Evolutionary conservation across 2,329 filamentous ascomycete genomes (phyloP), one percentile per base, ranked within the genome.

Genomic region (Ophiostoma populinum): DNA sequence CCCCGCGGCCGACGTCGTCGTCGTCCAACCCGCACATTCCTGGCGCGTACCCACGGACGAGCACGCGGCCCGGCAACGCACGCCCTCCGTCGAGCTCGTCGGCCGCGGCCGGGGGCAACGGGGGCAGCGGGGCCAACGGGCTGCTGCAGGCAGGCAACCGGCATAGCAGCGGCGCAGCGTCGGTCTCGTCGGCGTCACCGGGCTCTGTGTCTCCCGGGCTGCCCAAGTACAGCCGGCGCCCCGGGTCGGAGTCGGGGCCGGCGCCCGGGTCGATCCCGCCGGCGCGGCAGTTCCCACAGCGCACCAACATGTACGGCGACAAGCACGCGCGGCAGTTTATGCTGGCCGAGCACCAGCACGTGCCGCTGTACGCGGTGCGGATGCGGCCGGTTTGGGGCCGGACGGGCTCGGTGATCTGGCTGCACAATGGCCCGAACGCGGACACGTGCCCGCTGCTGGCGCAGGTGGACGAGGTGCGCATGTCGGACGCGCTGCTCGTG

Each of bases 381-480:
- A 38, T 46, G 25, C 48, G 51, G 41, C 34, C 44, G 6, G 42
- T 43, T 5, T 47, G 47, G 42, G 45, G 40, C 6, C 12, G 22
- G 18, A 39, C 45, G 16, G 43, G 48, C 31, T 48, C 53, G 5
- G 44, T 49, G 32, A 38, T 56, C 7, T 44, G 52, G 9, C 43
- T 58, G 31, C 53, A 57, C 49, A 51, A 46, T 37, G 54, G 53
- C 1, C 51, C 53, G 6, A 42, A 41, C 37, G 38, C 46, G 9
- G 39, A 42, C 10, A 19, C 20, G n/a, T 39, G 37, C n/a, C 47
- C 51, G 15, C 40, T 51, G 27, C 46, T 57, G 11, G 54, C 54
- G 0, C 38, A 41, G 25, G 43, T 48, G 32, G 42, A 49, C 26
- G 42, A 43, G 34, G 32, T 35, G 17, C 6, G 22, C 16, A 24